A percentile compares a stretch with the other conserved stretches of the same genome.
Conservation (phyloP, 1,284 basidiomycete genomes). For the Moesziomyces sp. region DNA sequence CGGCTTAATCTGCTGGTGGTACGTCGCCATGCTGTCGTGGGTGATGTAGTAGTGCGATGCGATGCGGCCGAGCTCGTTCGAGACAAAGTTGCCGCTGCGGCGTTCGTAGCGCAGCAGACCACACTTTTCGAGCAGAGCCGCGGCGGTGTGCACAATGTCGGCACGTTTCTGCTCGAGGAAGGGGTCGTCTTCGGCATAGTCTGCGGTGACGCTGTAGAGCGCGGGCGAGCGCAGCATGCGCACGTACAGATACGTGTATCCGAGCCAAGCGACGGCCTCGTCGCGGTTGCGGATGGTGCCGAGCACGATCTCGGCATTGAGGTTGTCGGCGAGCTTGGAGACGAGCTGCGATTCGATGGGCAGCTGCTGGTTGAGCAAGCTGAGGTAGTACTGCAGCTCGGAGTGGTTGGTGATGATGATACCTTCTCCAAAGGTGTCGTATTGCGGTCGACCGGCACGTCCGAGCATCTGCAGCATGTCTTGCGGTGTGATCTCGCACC, state of each 20-base stretch:
- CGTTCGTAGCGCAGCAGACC: conserved; percentile 94
- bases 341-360: conserved; percentile 98
- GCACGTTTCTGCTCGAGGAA: conserved; percentile 90
- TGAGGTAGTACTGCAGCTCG: conserved; percentile 90
- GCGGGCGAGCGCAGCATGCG: conserved; percentile 91
- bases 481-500: conserved; percentile 95
- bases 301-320: conserved; percentile 97
- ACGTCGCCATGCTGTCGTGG: conserved; percentile 93
- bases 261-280: conserved; percentile 92
- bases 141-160: conserved; percentile 93
- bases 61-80: conserved; percentile 79
- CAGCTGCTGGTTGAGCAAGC: conserved; percentile 65
- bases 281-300: conserved; percentile 91
- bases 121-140: conserved; percentile 91
- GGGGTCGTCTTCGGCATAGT: conserved; percentile 88
- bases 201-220: conserved; percentile 87
- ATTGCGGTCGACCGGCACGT: conserved; percentile 95
- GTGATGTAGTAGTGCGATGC: conserved; percentile 97
- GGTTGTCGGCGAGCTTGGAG: conserved; percentile 88
- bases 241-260: conserved; percentile 76
- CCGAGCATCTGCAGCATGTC: conserved; percentile 99
- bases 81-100: conserved; percentile 81
- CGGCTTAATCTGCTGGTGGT: conserved; percentile 91
- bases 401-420: conserved; percentile 98
- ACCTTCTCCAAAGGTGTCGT: conserved; percentile 96